Evolutionary conservation across 2,329 filamentous ascomycete genomes (phyloP).

Genomic region (Aphanocladium album): DNA sequence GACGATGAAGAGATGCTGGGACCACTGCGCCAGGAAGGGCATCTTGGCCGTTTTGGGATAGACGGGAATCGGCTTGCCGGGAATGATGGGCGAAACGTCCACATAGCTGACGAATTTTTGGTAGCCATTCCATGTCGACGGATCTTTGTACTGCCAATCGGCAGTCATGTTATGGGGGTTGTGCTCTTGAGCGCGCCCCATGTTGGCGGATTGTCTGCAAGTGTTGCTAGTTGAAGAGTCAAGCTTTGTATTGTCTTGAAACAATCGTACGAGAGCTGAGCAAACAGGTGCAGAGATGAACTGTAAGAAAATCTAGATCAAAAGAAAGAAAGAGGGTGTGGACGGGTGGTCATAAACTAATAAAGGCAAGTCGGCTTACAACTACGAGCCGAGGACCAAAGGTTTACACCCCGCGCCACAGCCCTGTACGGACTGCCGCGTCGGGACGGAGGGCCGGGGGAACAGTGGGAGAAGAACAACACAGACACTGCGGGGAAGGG

Average conservation of each 20-base stretch:
- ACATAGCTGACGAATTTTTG: slow-evolving; percentile 17
- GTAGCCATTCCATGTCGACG: slow-evolving; percentile 16
- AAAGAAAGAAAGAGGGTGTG: neutral
- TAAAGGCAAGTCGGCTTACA: neutral
- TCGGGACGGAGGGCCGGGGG: slow-evolving; percentile 7
- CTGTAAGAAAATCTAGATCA: neutral
- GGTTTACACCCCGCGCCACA: neutral
- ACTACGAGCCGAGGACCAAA: neutral
- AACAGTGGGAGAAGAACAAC: neutral
- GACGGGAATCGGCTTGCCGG: slow-evolving; percentile 21
- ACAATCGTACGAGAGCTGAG: too few relatives aligned
- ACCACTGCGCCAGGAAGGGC: slow-evolving; percentile 25
- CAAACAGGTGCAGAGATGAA: neutral
- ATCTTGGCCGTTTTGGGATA: slow-evolving; percentile 29
- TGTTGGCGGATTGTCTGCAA: neutral
- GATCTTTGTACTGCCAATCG: slow-evolving; percentile 19
- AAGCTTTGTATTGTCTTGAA: neutral
- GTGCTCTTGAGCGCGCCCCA: slow-evolving; percentile 13
- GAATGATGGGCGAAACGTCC: slow-evolving; percentile 16
- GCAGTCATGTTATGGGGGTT: slow-evolving; percentile 20
- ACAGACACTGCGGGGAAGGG: slow-evolving; percentile 5
- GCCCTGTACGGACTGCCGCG: neutral
- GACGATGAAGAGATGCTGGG: slow-evolving; percentile 28
- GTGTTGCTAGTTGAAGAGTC: neutral
- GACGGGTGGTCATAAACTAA: neutral